Percentiles rank a stretch among this genome's conserved stretches.
phyloP scores from a whole-genome alignment of 2,329 filamentous ascomycete genomes.

The Calonectria hawksworthii region DNA sequence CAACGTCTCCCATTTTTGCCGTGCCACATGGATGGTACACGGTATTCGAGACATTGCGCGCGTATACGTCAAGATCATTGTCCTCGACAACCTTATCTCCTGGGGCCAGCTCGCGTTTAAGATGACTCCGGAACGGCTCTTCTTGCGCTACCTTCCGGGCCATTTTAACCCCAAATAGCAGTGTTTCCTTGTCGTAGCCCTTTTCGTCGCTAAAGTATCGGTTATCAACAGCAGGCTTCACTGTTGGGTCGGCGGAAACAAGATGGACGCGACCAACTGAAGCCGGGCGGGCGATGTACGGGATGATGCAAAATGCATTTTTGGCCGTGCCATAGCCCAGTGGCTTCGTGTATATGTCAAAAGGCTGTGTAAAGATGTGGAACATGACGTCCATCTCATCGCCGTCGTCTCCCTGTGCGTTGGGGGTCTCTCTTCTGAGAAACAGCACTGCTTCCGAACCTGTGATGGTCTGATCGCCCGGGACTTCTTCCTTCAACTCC shows the following conservation, averaged over 20 bases:
- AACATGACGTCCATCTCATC: slow-evolving; percentile 89
- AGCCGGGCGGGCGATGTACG: slow-evolving; percentile 85
- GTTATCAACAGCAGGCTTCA: slow-evolving; percentile 88
- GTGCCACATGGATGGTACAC: slow-evolving; percentile 6
- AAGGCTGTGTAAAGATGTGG: slow-evolving; percentile 95
- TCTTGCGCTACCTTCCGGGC: slow-evolving; percentile 80
- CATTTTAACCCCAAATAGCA: slow-evolving; percentile 74
- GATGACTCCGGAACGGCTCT: slow-evolving; percentile 82
- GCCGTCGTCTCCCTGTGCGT: slow-evolving; percentile 72
- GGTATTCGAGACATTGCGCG: slow-evolving; percentile 56
- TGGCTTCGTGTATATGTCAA: slow-evolving; percentile 79
- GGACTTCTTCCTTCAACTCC: slow-evolving; percentile 77
- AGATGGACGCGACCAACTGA: slow-evolving; percentile 82
- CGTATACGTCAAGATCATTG: slow-evolving; percentile 84
- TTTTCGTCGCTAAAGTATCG: slow-evolving; percentile 88
- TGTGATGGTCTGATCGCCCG: slow-evolving; percentile 76
- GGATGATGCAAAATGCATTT: slow-evolving; percentile 90
- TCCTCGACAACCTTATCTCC: slow-evolving; percentile 80
- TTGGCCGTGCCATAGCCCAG: slow-evolving; percentile 75
- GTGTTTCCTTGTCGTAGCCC: slow-evolving; percentile 84
- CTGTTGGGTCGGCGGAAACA: slow-evolving; percentile 77
- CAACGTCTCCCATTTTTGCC: not conserved
- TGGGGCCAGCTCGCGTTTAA: slow-evolving; percentile 84
- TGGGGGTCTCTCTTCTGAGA: slow-evolving; percentile 54
- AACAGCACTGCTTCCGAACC: slow-evolving; percentile 85